Conservation (phyloP, 345 rosid species). For the Eutrema heterophyllum region DNA sequence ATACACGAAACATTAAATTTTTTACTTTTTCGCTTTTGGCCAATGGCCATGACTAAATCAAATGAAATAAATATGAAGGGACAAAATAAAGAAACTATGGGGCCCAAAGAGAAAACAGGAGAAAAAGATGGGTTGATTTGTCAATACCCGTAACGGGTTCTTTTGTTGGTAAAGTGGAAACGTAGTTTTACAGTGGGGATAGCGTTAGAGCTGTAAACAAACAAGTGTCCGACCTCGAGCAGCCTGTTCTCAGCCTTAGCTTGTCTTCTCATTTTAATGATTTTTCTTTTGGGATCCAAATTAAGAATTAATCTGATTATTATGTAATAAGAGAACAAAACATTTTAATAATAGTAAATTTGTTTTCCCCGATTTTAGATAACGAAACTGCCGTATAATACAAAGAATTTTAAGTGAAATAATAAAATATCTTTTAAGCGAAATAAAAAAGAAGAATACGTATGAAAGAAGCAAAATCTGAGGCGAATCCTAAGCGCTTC, state of each 20-base stretch:
- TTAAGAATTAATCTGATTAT: neutral
- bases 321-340: neutral
- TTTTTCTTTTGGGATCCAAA: neutral
- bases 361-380: neutral
- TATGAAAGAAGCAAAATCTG: conserved; percentile 26
- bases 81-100: conserved; percentile 7
- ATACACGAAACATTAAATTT: neutral
- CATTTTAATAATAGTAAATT: neutral
- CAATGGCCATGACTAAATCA: neutral
- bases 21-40: conserved; percentile 1
- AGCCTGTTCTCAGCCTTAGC: conserved; percentile 17
- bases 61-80: neutral
- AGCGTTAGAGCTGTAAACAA: neutral
- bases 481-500: conserved; percentile 23
- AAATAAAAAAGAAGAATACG: neutral
- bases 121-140: conserved; percentile 11
- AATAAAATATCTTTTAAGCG: neutral
- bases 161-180: neutral
- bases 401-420: neutral
- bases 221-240: conserved; percentile 28
- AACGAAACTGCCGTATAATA: neutral
- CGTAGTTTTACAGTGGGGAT: neutral
- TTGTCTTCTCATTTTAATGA: conserved; percentile 2
- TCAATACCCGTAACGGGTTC: conserved; percentile 9
- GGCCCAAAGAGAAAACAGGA: conserved; percentile 6